A percentile compares a stretch with the other conserved stretches of the same genome.
These are phyloP conservation scores for Eutypa lata DNA, from an alignment of 2,329 filamentous ascomycete species.

Conservation along the genomic window DNA sequence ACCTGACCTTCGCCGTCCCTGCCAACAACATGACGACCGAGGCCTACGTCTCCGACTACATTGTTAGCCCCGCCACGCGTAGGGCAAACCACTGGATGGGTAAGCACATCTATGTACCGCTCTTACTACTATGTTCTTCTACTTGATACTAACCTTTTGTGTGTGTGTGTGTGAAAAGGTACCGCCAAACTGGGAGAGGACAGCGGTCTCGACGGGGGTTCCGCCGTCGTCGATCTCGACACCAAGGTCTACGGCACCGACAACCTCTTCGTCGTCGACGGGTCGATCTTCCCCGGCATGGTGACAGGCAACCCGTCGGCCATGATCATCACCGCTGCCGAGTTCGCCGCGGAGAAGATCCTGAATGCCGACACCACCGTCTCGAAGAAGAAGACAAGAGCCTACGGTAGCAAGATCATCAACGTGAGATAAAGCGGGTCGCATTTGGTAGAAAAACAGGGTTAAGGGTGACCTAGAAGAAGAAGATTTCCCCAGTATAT, in stretches of 20 bases:
- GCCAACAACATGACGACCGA: constrained; percentile 48
- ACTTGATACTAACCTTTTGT: constrained; percentile 7
- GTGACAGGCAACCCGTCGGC: constrained; percentile 62
- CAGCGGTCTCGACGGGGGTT: constrained; percentile 51
- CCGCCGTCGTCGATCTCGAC: constrained; percentile 60
- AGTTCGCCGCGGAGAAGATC: constrained; percentile 33
- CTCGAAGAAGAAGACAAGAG: no score
- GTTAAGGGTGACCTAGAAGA: no score
- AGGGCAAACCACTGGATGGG: constrained; percentile 53
- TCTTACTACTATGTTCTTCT: not conserved
- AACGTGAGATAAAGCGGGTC: no score
- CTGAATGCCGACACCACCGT: constrained; percentile 20
- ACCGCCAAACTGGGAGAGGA: constrained; percentile 60
- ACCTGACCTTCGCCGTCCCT: constrained; percentile 57
- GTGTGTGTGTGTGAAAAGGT: no score
- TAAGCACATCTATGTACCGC: constrained; percentile 5
- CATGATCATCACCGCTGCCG: constrained; percentile 38
- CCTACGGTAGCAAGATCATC: no score
- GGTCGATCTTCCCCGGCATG: constrained; percentile 67
- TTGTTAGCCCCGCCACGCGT: constrained; percentile 31
- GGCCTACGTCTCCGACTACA: constrained; percentile 50
- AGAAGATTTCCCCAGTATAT: no score
- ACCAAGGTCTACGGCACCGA: constrained; percentile 67
- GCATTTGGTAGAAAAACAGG: no score
- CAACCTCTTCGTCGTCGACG: constrained; percentile 67